Evolutionary conservation across 1,139 yeast genomes (phyloP).

Genomic region (Yueomyces sp.): DNA sequence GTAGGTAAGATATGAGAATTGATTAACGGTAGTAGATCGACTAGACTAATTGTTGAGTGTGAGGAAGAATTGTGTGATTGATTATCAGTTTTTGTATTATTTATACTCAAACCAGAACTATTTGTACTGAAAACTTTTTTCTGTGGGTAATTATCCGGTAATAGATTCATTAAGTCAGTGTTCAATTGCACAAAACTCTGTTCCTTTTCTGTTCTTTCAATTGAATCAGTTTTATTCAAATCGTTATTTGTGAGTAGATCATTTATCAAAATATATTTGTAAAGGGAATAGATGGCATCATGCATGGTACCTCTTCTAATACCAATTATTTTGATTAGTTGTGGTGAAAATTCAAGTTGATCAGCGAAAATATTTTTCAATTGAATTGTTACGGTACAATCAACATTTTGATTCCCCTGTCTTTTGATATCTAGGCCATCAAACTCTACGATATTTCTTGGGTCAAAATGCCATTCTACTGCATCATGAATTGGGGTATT

Average conservation of each 20-base stretch:
- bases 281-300: conserved; percentile 69
- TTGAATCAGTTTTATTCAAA: conserved; percentile 6
- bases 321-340: conserved; percentile 61
- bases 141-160: conserved; percentile 22
- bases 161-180: conserved; percentile 45
- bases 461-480: conserved; percentile 60
- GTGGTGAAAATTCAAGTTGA: conserved; percentile 46
- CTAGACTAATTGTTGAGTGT: conserved; percentile 42
- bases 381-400: conserved; percentile 64
- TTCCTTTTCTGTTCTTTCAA: conserved; percentile 28
- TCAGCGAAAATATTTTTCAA: conserved; percentile 61
- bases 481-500: conserved; percentile 20
- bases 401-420: conserved; percentile 54
- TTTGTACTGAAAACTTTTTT: background rate
- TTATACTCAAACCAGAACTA: background rate
- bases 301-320: conserved; percentile 71
- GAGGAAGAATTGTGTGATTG: conserved; percentile 3
- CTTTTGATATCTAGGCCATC: conserved; percentile 87
- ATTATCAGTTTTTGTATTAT: conserved; percentile 1
- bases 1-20: conserved; percentile 56
- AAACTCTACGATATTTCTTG: conserved; percentile 41
- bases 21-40: conserved; percentile 62
- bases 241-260: conserved; percentile 12
- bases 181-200: conserved; percentile 56
- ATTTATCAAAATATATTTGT: conserved; percentile 54